Evolutionary conservation across 2,329 filamentous ascomycete genomes (phyloP).

Genomic region (Diplodia scrobiculata): DNA sequence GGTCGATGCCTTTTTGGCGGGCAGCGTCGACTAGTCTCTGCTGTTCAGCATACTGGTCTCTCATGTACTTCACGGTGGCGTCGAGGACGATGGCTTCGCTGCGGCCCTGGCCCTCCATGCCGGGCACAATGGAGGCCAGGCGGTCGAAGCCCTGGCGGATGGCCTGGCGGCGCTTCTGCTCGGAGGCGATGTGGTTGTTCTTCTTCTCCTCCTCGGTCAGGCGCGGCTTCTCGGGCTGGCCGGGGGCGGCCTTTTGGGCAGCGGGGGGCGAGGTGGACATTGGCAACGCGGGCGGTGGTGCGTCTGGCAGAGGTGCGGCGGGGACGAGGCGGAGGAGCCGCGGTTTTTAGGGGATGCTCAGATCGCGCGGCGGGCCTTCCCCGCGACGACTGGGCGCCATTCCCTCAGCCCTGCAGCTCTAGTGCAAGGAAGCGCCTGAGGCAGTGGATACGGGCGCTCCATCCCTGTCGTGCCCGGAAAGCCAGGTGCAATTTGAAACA

Average conservation of each 20-base stretch:
- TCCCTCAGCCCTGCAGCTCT: constrained; percentile 24
- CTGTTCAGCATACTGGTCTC: constrained; percentile 45
- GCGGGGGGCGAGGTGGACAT: constrained; percentile 28
- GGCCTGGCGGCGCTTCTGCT: constrained; percentile 68
- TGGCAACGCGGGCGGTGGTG: constrained; percentile 2
- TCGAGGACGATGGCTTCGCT: constrained; percentile 84
- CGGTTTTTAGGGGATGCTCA: constrained; percentile 12
- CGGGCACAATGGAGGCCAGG: constrained; percentile 77
- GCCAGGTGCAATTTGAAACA: constrained; percentile 28
- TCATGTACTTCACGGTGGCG: constrained; percentile 50
- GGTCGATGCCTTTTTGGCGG: constrained; percentile 20
- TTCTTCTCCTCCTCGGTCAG: constrained; percentile 72
- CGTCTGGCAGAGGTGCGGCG: neutral
- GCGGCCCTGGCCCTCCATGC: constrained; percentile 77
- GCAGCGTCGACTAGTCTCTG: constrained; percentile 39
- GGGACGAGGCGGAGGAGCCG: constrained; percentile 18
- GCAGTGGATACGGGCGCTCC: constrained; percentile 24
- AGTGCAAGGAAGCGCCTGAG: constrained; percentile 17
- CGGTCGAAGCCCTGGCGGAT: constrained; percentile 84
- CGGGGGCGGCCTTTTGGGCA: neutral
- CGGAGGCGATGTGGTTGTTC: constrained; percentile 70
- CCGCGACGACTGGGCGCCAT: constrained; percentile 16
- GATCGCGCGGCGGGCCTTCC: constrained; percentile 22
- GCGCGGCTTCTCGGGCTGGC: constrained; percentile 58
- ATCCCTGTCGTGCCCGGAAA: constrained; percentile 27